Base-by-base conservation (phyloP, 106 monocot species). In the Hemerocallis citrina region DNA sequence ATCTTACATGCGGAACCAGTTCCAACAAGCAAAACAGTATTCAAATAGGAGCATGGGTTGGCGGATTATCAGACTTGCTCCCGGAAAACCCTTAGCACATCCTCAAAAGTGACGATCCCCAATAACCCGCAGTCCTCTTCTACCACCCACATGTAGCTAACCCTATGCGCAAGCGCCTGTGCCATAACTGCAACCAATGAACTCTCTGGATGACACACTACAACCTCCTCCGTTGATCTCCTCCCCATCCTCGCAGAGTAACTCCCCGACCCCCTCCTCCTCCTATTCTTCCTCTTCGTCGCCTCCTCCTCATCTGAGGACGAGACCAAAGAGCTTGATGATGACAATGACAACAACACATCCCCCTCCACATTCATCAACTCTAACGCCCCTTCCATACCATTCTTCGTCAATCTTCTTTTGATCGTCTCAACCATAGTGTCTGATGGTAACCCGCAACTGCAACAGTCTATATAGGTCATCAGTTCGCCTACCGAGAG, bases 141-240 rank as follows among this genome's bases (percentile, higher is more conserved):
- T 16, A 86, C 86, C 14, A 91, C 90, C 90, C 90, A 91, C 46
- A 86, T 73, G 59, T 86, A 82, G 55, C 71, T 66, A 16, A 82
- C 85, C 1, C 85, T 74, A 61, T 86, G 85, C 0, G 82, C 85
- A 56, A 91, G 34, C 5, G 90, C 86, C 76, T 86, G 90, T 17
- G 82, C 61, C 90, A 91, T 71, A 24, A 86, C 90, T 28, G 85
- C 90, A 75, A 82, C 74, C 43, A 91, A 73, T 37, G 90, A 91
- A 68, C 90, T 91, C 61, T 61, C 55, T 30, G 63, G 69, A 34
- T 74, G 77, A 61, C 82, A 82, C 37, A 77, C 77, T 30, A 89
- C 77, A 27, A 80, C 75, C 61, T 89, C 89, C 75, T 84, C 80
- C 40, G 61, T 34, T 52, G 45, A 32, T 52, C 81, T 34, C n/a